phyloP scores from a whole-genome alignment of 352 stramenopile genomes.

The Phytophthora sp. region DNA sequence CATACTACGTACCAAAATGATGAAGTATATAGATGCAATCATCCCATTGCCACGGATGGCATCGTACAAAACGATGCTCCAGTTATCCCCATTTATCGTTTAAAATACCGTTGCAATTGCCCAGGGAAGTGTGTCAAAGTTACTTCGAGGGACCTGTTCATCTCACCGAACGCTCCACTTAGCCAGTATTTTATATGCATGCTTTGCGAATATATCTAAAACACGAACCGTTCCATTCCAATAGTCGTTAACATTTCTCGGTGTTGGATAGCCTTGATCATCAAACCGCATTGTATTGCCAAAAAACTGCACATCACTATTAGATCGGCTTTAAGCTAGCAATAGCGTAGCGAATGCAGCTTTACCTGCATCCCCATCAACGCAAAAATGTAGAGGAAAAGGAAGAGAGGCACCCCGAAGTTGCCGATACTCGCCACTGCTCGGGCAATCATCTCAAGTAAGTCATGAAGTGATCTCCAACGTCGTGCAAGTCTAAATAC shows the following conservation, averaged over 20 bases:
- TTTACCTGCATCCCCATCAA: not conserved
- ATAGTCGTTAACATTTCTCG: conserved; percentile 40
- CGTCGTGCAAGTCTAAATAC: not conserved
- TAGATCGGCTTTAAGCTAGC: not conserved
- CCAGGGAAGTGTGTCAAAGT: conserved; percentile 88
- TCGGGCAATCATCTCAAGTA: not conserved
- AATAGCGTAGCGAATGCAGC: not conserved
- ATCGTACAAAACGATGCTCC: conserved; percentile 94
- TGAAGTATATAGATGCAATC: conserved; percentile 75
- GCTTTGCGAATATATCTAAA: too few relatives aligned
- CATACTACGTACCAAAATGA: conserved; percentile 60
- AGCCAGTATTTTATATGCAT: too few relatives aligned
- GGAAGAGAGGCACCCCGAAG: not conserved
- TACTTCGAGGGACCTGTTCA: conserved; percentile 55
- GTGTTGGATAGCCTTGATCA: not conserved
- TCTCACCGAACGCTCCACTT: too few relatives aligned
- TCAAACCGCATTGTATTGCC: not conserved
- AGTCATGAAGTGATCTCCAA: not conserved
- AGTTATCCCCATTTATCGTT: conserved; percentile 93
- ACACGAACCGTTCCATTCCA: conserved; percentile 54
- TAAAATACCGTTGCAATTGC: conserved; percentile 89
- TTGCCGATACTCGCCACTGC: not conserved
- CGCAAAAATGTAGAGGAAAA: not conserved
- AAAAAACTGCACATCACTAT: not conserved
- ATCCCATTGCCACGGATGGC: conserved; percentile 72